Evolutionary conservation across 108 stramenopile species (phyloP), one percentile per base, ranked within the genome.

Genomic region (Nitzschia palea): DNA sequence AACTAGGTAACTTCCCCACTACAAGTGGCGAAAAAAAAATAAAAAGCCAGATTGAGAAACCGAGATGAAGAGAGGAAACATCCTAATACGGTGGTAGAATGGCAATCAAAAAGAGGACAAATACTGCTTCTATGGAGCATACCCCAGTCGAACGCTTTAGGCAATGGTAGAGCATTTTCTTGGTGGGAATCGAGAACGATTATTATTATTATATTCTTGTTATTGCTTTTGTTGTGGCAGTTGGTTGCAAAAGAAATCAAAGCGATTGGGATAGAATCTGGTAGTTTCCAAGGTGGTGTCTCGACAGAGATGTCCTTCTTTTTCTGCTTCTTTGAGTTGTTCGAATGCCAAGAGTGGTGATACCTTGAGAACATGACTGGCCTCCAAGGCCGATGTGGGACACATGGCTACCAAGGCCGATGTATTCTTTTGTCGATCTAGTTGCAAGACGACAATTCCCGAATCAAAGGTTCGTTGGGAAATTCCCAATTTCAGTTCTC

Each of bases 371-470:
- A 47, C 51, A 42, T 81, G 75, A 59, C 80, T 78, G 6, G 77
- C 87, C 53, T 90, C 85, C 70, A 85, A 37, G 14, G 71, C 83
- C 8, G 89, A 89, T 23, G 81, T 72, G 26, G 47, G 53, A 52
- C 68, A 65, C 40, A 71, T 22, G 2, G 52, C 51, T 26, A 67
- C 18, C 47, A 97, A 55, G 0, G 14, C 28, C 1, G 26, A 33
- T 10, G 42, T 42, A 23, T 42, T 35, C 25, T 40, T 45, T 8
- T 20, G 23, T 55, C 82, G 81, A 62, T 94, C 83, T 51, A 86
- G 80, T 65, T 99, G 97, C 32, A 99, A 56, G 1, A 98, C 98
- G 5, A 74, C 43, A 26, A 98, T 82, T 15, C 96, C 96, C 12
- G 87, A 89, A 2, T 77, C 62, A 65, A 99, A 97, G 10, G 63